These are phyloP conservation scores for Tylopilus sp. DNA, from an alignment of 1,284 basidiomycete species.

Conservation along the genomic window DNA sequence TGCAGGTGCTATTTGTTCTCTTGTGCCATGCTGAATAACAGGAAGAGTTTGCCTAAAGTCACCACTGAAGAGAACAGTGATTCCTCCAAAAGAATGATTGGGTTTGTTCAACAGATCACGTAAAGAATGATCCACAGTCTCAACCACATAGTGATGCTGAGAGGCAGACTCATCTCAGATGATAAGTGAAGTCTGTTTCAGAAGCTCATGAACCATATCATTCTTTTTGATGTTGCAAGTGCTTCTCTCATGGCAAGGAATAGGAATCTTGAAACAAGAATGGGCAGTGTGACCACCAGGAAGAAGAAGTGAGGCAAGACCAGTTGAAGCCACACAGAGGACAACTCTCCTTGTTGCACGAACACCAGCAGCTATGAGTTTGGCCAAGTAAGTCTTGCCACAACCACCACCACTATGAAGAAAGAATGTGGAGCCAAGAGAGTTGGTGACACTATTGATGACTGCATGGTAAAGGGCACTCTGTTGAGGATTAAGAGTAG, in stretches of 20 bases:
- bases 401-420: slow-evolving; percentile 55
- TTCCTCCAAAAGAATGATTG: slow-evolving; percentile 48
- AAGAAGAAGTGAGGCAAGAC: slow-evolving; percentile 31
- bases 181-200: not conserved
- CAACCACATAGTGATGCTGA: slow-evolving; percentile 3
- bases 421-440: slow-evolving; percentile 45
- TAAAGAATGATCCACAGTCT: not conserved
- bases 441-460: slow-evolving; percentile 20
- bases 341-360: slow-evolving; percentile 43
- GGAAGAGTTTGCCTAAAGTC: slow-evolving; percentile 38
- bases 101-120: not conserved
- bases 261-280: slow-evolving; percentile 27
- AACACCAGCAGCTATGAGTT: slow-evolving; percentile 47
- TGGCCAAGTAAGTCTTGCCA: slow-evolving; percentile 59
- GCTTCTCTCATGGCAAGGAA: slow-evolving; percentile 34
- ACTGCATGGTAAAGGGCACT: slow-evolving; percentile 21
- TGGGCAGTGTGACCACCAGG: slow-evolving; percentile 26
- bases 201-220: slow-evolving; percentile 4
- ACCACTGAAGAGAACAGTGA: slow-evolving; percentile 49
- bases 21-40: slow-evolving; percentile 41
- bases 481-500: slow-evolving; percentile 20
- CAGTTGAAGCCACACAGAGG: slow-evolving; percentile 44
- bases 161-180: slow-evolving; percentile 8
- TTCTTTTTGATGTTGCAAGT: slow-evolving; percentile 44
- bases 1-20: slow-evolving; percentile 47